Conservation (phyloP, 768 basidiomycete genomes). For the Mycena filopes region DNA sequence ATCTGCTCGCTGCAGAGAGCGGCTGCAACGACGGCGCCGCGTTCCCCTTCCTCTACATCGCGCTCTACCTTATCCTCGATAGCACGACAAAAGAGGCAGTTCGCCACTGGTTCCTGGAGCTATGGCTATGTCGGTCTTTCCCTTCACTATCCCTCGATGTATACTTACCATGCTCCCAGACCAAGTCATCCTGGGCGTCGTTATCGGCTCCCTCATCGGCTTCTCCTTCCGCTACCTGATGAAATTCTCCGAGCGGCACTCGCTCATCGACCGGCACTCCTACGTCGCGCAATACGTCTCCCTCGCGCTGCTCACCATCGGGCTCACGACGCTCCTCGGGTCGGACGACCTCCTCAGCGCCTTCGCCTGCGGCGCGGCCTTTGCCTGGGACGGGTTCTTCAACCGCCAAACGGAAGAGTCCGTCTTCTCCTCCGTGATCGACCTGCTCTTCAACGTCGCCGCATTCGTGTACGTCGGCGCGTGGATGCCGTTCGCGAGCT, state of each 20-base stretch:
- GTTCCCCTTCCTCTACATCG: constrained; percentile 92
- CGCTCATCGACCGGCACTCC: constrained; percentile 93
- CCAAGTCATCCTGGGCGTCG: constrained; percentile 78
- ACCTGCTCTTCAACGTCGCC: constrained; percentile 94
- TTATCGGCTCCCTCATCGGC: constrained; percentile 82
- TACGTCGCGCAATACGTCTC: constrained; percentile 93
- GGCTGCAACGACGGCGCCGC: constrained; percentile 98
- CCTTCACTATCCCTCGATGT: constrained; percentile 3
- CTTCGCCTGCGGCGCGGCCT: constrained; percentile 94
- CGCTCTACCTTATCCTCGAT: constrained; percentile 88
- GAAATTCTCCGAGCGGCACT: constrained; percentile 89
- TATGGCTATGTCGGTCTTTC: constrained; percentile 82
- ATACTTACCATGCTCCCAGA: constrained; percentile 55
- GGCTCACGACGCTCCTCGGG: constrained; percentile 85
- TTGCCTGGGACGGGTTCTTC: constrained; percentile 97
- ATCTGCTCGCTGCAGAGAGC: constrained; percentile 76
- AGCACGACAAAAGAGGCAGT: constrained; percentile 69
- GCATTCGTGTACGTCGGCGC: constrained; percentile 97
- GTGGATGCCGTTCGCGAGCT: constrained; percentile 93
- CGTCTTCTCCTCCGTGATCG: constrained; percentile 95
- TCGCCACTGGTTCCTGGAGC: constrained; percentile 86
- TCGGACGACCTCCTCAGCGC: constrained; percentile 95
- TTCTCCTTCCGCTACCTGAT: constrained; percentile 87
- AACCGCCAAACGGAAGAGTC: constrained; percentile 94
- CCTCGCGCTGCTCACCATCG: constrained; percentile 85